phyloP scores from a whole-genome alignment of 208 protist genomes.

The Trypanosoma lewisi region DNA sequence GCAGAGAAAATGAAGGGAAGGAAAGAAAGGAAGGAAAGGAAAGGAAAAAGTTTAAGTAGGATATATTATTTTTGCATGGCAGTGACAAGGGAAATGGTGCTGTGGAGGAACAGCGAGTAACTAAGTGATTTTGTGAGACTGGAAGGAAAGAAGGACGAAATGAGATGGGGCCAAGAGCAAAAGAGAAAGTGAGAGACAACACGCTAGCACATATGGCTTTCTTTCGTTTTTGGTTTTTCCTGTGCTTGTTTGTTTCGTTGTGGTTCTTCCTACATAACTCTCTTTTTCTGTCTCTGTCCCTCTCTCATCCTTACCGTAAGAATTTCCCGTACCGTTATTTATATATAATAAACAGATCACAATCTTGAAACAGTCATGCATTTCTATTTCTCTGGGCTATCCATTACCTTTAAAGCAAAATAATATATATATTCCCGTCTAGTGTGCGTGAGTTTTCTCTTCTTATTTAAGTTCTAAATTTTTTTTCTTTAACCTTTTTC shows the following conservation, averaged over 20 bases:
- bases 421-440: no score
- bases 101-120: neutral
- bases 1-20: conserved; percentile 12
- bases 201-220: no score
- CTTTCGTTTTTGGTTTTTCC: no score
- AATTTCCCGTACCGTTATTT: no score
- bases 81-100: no score
- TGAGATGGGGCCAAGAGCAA: neutral
- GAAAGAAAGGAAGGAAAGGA: neutral
- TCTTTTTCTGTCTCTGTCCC: conserved; percentile 11
- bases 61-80: neutral
- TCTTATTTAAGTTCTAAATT: no score
- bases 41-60: neutral
- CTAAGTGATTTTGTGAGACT: neutral
- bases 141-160: neutral
- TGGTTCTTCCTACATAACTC: neutral
- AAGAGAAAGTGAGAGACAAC: neutral
- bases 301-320: neutral
- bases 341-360: no score
- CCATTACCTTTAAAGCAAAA: no score
- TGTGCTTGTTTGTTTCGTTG: conserved; percentile 3
- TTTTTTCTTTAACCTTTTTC: no score
- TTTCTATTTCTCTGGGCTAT: no score
- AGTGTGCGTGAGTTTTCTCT: no score
- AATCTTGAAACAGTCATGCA: no score